phyloP scores from a whole-genome alignment of 2,329 filamentous ascomycete species.

The Cladosporium sphaerospermum region DNA sequence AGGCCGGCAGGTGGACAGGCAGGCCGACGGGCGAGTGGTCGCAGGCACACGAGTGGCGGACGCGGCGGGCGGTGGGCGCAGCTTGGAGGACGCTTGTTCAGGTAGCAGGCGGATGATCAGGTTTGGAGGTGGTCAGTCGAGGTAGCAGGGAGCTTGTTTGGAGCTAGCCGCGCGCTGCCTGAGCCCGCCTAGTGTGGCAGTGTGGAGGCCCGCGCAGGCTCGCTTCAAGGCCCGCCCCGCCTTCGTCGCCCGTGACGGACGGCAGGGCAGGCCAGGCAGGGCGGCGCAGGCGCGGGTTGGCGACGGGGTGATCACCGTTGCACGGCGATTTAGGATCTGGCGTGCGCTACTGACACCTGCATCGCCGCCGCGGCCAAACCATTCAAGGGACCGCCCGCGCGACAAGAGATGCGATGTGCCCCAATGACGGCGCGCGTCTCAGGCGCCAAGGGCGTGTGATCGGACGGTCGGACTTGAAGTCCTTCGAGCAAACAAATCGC shows the following conservation, averaged over 20 bases:
- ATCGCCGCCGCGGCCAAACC: slow-evolving; percentile 10
- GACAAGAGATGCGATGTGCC: slow-evolving; percentile 1
- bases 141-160: too few relatives aligned
- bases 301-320: slow-evolving; percentile 10
- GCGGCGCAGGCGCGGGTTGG: neutral
- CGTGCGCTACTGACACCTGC: slow-evolving; percentile 11
- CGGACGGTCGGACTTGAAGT: neutral
- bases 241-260: too few relatives aligned
- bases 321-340: slow-evolving; percentile 5
- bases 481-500: slow-evolving; percentile 1
- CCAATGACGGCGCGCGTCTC: slow-evolving; percentile 6
- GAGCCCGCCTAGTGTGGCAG: neutral
- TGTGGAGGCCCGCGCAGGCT: too few relatives aligned
- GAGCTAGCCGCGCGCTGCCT: neutral
- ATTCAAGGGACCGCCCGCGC: slow-evolving; percentile 1
- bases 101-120: slow-evolving; percentile 12
- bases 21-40: neutral
- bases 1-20: neutral
- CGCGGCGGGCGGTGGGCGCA: slow-evolving; percentile 1
- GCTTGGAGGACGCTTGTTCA: slow-evolving; percentile 6
- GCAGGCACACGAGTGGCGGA: slow-evolving; percentile 9
- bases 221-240: too few relatives aligned
- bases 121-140: neutral
- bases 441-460: slow-evolving; percentile 9
- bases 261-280: neutral